Evolutionary conservation across 805 yeast genomes (phyloP).

Genomic region (Kockiozyma suomiensis): DNA sequence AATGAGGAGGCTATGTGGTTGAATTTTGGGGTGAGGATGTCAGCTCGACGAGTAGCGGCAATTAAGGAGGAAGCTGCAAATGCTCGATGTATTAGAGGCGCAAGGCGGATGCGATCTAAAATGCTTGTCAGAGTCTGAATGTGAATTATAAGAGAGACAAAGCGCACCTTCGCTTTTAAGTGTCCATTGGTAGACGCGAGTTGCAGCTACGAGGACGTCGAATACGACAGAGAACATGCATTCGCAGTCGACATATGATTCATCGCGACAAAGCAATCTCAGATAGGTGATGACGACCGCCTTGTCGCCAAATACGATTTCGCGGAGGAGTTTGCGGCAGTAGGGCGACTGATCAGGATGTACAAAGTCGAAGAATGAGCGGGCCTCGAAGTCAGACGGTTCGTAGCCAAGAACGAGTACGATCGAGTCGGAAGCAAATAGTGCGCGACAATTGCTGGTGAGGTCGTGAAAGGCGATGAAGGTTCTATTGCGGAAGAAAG

Average conservation of each 20-base stretch:
- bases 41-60: slow-evolving; percentile 1
- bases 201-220: slow-evolving; percentile 16
- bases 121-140: not conserved
- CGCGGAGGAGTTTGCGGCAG: not conserved
- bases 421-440: slow-evolving; percentile 21
- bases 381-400: slow-evolving; percentile 7
- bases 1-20: not conserved
- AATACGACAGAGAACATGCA: slow-evolving; percentile 19
- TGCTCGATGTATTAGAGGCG: slow-evolving; percentile 5
- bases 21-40: slow-evolving; percentile 1
- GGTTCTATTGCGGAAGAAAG: slow-evolving; percentile 4
- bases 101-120: slow-evolving; percentile 8
- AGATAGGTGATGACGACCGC: slow-evolving; percentile 11
- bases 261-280: not conserved
- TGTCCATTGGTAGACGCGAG: slow-evolving; percentile 7
- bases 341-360: slow-evolving; percentile 9
- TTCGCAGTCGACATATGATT: slow-evolving; percentile 11
- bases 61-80: not conserved
- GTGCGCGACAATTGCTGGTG: not conserved
- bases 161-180: slow-evolving; percentile 9
- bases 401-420: slow-evolving; percentile 15
- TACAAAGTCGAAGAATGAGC: slow-evolving; percentile 7
- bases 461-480: slow-evolving; percentile 21
- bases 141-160: not conserved
- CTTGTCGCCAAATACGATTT: not conserved